Evolutionary conservation across 306 rosid species (phyloP), one percentile per base, ranked within the genome.

Genomic region (Cucurbita pepo): DNA sequence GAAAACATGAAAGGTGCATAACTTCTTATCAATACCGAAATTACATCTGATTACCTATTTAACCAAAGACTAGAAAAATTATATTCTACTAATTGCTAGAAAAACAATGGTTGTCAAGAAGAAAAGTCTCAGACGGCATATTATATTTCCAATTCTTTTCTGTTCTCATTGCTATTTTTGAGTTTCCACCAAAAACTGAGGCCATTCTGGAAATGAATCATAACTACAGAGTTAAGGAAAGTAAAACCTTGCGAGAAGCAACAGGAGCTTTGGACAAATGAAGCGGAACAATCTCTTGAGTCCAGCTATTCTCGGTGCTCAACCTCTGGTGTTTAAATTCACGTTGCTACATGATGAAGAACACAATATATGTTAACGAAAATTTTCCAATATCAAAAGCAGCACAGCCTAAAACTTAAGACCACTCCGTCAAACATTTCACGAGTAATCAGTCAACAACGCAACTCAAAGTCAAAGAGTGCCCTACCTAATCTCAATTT

Each of bases 231-330:
- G 19, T 40, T 62, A 11, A 64, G 83, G 76, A 83, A 79, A 21
- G 78, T 72, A 54, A 82, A 85, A 94, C 99, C 99, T 94, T 84
- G 77, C 83, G 82, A 81, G 90, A 78, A 76, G 91, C 77, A 59
- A 66, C 69, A 65, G 87, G 91, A 76, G 84, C 81, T 79, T 83
- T 88, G 56, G 85, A 86, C 70, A 83, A 59, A 80, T 84, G 85
- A 19, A 86, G 95, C 7, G 92, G 97, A 80, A 78, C 77, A 1
- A 83, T 77, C 87, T 94, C 99, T 77, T 56, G 82, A 47, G 88
- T 89, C 97, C 95, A 94, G 88, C 96, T 94, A 83, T 69, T 79
- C 81, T 80, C 86, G 25, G 82, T 56, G 66, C 81, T 74, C 79
- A 78, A 66, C 79, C 80, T 80, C 84, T 89, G 94, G 61, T 73